phyloP scores from a whole-genome alignment of 805 yeast genomes.

The Pichia ethanolica region DNA sequence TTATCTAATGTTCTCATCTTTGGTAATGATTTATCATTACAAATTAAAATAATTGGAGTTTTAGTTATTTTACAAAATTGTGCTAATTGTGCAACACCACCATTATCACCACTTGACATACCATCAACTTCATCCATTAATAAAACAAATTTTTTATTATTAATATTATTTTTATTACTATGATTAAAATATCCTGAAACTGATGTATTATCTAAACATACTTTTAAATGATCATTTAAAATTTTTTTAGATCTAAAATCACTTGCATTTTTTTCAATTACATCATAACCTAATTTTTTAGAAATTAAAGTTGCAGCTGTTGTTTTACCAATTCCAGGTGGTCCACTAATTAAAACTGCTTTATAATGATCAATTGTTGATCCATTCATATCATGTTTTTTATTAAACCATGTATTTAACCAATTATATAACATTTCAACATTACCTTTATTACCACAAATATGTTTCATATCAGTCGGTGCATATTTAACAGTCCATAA shows the following conservation, averaged over 20 bases:
- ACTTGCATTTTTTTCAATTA: slow-evolving; percentile 74
- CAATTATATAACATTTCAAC: slow-evolving; percentile 62
- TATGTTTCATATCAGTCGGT: slow-evolving; percentile 64
- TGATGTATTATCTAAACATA: slow-evolving; percentile 73
- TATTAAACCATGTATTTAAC: slow-evolving; percentile 69
- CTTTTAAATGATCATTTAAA: slow-evolving; percentile 59
- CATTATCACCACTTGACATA: slow-evolving; percentile 98
- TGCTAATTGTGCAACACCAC: slow-evolving; percentile 94
- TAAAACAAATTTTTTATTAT: slow-evolving; percentile 57
- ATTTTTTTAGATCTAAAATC: slow-evolving; percentile 85
- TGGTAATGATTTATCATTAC: slow-evolving; percentile 87
- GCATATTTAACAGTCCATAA: slow-evolving; percentile 95
- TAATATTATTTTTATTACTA: slow-evolving; percentile 11
- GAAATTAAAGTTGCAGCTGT: slow-evolving; percentile 76
- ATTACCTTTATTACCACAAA: slow-evolving; percentile 85
- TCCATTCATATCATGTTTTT: slow-evolving; percentile 39
- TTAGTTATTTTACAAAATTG: slow-evolving; percentile 76
- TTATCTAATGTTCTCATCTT: slow-evolving; percentile 95
- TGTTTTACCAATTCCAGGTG: slow-evolving; percentile 83
- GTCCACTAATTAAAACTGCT: slow-evolving; percentile 82
- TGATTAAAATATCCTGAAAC: slow-evolving; percentile 64
- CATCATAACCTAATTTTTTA: slow-evolving; percentile 59
- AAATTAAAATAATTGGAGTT: slow-evolving; percentile 86
- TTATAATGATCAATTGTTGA: slow-evolving; percentile 67
- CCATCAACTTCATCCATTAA: slow-evolving; percentile 99